Evolutionary conservation across 179 eudicot genomes (phyloP), one percentile per base, ranked within the genome.

Genomic region (Spergularia azorica): DNA sequence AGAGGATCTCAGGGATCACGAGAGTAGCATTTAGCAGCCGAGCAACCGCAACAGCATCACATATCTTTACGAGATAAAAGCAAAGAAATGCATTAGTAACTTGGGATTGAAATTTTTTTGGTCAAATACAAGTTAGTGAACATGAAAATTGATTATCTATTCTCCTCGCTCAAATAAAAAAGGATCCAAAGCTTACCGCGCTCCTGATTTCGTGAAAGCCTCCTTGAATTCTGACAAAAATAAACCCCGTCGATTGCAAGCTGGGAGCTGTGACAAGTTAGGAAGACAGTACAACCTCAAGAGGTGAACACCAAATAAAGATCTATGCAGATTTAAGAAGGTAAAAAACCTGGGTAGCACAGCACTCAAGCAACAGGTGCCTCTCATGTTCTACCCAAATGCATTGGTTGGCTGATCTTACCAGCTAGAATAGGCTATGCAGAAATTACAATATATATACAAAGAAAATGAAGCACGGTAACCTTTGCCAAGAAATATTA

Each of bases 1-100:
- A 92, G 67, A 86, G 93, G 75, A 94, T 86, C 83, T 94, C 98
- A 20, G 98, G 98, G 70, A 94, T 85, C 55, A 92, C 98, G 8
- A 94, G 86, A 50, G 98, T 92, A 59, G 98, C 98, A 82, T 94
- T 94, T 66, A 94, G 92, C 64, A 94, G 84, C 76, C 97, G 89
- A 62, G 98, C 84, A 70, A 94, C 87, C 71, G 83, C 92, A 75
- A 92, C 98, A 70, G 85, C 96, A 82, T 94, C 98, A 72, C 90
- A 87, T 36, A 92, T 88, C 98, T 94, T 75, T 76, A 76, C 26
- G 62, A 69, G 26, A 57, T 41, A 55, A 13, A 9, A 61, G 12
- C 32, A 70, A 21, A 41, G 16, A 55, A 9, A 60, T n/a, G 67
- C 20, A 0, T 13, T 58, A 16, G 10, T 36, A 13, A 5, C 6